Evolutionary conservation across 1,139 yeast genomes (phyloP).

Genomic region (Candida tetrigidarum): DNA sequence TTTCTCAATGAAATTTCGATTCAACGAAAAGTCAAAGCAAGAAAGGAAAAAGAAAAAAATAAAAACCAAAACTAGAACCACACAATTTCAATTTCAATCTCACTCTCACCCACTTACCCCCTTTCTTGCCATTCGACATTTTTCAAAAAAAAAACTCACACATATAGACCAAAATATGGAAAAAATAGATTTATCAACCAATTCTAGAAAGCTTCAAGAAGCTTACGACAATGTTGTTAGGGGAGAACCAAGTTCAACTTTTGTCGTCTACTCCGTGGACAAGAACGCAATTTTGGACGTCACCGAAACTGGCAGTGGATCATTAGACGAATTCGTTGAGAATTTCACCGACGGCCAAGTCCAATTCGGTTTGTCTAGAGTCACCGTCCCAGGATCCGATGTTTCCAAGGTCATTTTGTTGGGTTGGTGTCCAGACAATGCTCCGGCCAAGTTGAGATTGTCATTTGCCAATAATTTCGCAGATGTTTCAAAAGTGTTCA

Average conservation of each 20-base stretch:
- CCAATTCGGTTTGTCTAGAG: conserved; percentile 89
- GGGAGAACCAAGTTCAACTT: conserved; percentile 58
- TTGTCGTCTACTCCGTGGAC: conserved; percentile 68
- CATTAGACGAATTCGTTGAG: conserved; percentile 76
- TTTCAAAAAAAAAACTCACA: not conserved
- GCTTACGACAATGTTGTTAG: conserved; percentile 67
- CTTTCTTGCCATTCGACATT: not conserved
- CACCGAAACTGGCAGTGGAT: conserved; percentile 61
- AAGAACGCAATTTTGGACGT: conserved; percentile 61
- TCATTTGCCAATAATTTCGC: conserved; percentile 80
- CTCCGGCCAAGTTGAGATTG: conserved; percentile 75
- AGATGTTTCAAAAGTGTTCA: conserved; percentile 66
- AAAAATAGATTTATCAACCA: conserved; percentile 58
- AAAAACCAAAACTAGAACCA: no score
- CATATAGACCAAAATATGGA: conserved; percentile 41
- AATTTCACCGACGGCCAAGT: conserved; percentile 87
- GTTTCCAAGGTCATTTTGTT: conserved; percentile 81
- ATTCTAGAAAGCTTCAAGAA: conserved; percentile 62
- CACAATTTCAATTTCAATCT: no score
- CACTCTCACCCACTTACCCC: no score
- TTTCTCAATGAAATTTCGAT: not conserved
- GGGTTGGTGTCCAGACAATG: conserved; percentile 94
- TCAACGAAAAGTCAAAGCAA: conserved; percentile 5
- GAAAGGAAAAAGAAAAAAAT: no score
- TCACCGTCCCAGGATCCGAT: conserved; percentile 87